These are phyloP conservation scores for Ilex paraguariensis DNA, from an alignment of 305 asterid genomes.

Conservation along the genomic window DNA sequence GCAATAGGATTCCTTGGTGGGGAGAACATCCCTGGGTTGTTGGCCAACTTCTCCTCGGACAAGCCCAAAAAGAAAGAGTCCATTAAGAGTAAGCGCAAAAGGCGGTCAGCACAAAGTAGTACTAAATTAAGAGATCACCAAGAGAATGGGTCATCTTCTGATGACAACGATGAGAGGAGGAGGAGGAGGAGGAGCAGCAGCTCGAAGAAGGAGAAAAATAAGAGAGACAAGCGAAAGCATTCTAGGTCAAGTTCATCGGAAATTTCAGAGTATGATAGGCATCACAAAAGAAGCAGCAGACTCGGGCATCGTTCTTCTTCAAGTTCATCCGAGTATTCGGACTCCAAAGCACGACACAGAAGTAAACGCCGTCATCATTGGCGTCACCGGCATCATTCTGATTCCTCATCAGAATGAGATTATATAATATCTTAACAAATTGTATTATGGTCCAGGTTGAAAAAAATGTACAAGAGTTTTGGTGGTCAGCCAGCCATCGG, in stretches of 20 bases:
- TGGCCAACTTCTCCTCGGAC: constrained; percentile 48
- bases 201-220: constrained; percentile 20
- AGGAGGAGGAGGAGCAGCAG: constrained; percentile 21
- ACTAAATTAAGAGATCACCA: constrained; percentile 26
- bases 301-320: constrained; percentile 28
- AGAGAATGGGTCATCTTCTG: constrained; percentile 34
- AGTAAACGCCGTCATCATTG: constrained; percentile 5
- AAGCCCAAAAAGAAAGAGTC: constrained; percentile 43
- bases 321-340: constrained; percentile 31
- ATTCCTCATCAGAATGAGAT: constrained; percentile 4
- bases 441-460: no score
- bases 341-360: constrained; percentile 11
- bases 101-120: constrained; percentile 32
- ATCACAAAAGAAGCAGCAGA: constrained; percentile 29
- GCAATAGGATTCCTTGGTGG: constrained; percentile 74
- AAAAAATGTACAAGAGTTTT: no score
- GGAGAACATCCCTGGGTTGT: constrained; percentile 60
- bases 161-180: constrained; percentile 37
- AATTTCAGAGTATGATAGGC: constrained; percentile 40
- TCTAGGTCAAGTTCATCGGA: constrained; percentile 40
- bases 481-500: no score
- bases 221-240: constrained; percentile 38
- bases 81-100: constrained; percentile 47
- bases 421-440: not conserved
- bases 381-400: not conserved